These are phyloP conservation scores for Byssoonygena ceratinophila DNA, from an alignment of 2,329 filamentous ascomycete genomes.

Conservation along the genomic window DNA sequence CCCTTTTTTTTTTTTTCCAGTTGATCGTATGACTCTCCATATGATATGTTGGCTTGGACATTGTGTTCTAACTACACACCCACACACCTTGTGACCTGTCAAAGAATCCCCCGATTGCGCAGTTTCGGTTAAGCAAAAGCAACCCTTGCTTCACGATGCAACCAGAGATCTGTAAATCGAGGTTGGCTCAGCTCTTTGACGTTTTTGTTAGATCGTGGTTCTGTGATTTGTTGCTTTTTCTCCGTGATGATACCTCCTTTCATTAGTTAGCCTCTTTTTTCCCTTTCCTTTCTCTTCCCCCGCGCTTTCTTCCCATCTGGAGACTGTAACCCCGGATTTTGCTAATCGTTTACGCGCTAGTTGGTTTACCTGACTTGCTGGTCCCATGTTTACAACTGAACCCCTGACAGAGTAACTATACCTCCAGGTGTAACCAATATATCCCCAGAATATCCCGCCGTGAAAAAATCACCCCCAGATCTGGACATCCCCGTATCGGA, in stretches of 20 bases:
- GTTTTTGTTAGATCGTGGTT: not conserved
- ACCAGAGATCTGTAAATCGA: not conserved
- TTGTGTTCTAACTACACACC: not conserved
- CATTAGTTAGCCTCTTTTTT: not conserved
- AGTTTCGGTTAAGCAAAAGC: not conserved
- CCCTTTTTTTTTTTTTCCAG: not conserved
- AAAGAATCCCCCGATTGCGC: not conserved
- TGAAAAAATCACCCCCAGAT: not conserved
- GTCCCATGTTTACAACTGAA: not conserved
- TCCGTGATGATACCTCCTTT: not conserved
- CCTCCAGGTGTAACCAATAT: not conserved
- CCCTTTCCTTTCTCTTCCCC: not conserved
- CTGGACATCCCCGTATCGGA: not conserved
- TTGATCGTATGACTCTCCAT: too few relatives aligned
- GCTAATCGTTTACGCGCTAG: not conserved
- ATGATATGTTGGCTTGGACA: too few relatives aligned
- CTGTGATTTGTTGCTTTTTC: not conserved
- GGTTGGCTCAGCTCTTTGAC: not conserved
- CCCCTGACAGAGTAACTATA: too few relatives aligned
- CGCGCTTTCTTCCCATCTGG: not conserved
- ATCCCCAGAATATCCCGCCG: not conserved
- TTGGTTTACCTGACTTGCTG: too few relatives aligned
- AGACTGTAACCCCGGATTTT: conserved; percentile 1
- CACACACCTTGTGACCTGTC: not conserved
- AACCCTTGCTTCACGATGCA: not conserved